Base-by-base conservation (phyloP, 2,329 filamentous ascomycete species). In the Neocatenulostroma microsporum region DNA sequence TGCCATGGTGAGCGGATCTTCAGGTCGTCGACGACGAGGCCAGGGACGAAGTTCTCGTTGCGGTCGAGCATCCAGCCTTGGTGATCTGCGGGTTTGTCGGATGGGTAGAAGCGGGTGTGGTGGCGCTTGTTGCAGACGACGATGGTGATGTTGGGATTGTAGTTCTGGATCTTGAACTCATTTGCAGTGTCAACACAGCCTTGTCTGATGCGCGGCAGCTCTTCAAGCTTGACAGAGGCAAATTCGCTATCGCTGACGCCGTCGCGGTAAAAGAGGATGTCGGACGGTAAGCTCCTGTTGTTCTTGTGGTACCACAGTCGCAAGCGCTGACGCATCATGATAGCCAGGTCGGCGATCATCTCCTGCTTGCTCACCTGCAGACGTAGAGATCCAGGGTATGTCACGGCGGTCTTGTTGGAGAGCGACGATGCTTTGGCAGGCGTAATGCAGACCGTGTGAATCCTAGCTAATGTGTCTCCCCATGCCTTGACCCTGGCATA, bases 81-180 rank as follows among this genome's bases (percentile, higher is more conserved):
- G 7, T 10, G 9, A n/a, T n/a, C n/a, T n/a, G n/a, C n/a, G n/a
- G n/a, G n/a, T n/a, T n/a, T n/a, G n/a, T n/a, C n/a, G 12, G 24
- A 42, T 1, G 58, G 50, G 39, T 57, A 68, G 48, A 68, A 64
- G 1, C 64, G 56, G 0, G 58, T 56, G 37, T 63, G 48, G 38
- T 69, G 66, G 0, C 63, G 53, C 37, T 68, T 67, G 3, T 48
- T 53, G 3, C 58, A 58, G 3, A 67, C 43, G 3, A 68, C 30
- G 15, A 59, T 45, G 0, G 55, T 60, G 17, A 62, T 18, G 35
- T 20, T 40, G 41, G n/a, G 9, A 17, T 20, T 12, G 18, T 8
- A n/a, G n/a, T 30, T 13, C 26, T 10, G 8, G 11, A 11, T 30
- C 28, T 30, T 30, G 28, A 30, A 18, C 28, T 15, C 26, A 14